Percentiles rank a stretch among this genome's conserved stretches.
Evolutionary conservation across 352 stramenopile species (phyloP).

Genomic region (Blastocystis hominis): DNA sequence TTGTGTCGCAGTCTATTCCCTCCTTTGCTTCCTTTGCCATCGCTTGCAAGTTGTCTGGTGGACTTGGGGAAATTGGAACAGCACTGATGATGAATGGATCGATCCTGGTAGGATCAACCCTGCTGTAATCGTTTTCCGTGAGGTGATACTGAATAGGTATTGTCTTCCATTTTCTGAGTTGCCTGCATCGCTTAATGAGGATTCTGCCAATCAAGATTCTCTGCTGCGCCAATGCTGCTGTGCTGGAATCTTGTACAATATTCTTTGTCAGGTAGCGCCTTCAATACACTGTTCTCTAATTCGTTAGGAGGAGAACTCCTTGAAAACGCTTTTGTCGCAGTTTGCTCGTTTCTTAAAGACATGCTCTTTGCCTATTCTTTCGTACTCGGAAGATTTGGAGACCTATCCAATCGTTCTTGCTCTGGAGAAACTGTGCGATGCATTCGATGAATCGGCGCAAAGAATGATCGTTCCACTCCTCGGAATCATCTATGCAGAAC

Average conservation of each 20-base stretch:
- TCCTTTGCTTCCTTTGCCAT: background rate
- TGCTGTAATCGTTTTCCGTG: background rate
- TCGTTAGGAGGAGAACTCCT: background rate
- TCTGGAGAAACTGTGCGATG: background rate
- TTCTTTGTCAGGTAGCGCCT: background rate
- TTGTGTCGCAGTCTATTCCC: background rate
- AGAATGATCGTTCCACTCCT: background rate
- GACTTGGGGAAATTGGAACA: background rate
- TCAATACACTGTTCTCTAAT: background rate
- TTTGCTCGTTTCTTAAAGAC: background rate
- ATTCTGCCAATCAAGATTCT: no score
- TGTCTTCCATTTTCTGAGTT: background rate
- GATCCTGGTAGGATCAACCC: background rate
- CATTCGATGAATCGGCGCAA: background rate
- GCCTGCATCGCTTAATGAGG: background rate
- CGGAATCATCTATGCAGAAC: background rate
- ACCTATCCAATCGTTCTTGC: background rate
- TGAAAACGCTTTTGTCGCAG: background rate
- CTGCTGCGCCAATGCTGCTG: background rate
- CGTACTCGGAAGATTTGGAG: background rate
- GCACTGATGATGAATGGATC: background rate
- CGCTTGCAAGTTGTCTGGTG: background rate
- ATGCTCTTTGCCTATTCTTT: background rate
- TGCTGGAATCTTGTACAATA: background rate
- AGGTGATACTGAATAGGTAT: background rate